These are phyloP conservation scores for Cladorrhinum sp. DNA, from an alignment of 2,329 filamentous ascomycete species.

Conservation along the genomic window DNA sequence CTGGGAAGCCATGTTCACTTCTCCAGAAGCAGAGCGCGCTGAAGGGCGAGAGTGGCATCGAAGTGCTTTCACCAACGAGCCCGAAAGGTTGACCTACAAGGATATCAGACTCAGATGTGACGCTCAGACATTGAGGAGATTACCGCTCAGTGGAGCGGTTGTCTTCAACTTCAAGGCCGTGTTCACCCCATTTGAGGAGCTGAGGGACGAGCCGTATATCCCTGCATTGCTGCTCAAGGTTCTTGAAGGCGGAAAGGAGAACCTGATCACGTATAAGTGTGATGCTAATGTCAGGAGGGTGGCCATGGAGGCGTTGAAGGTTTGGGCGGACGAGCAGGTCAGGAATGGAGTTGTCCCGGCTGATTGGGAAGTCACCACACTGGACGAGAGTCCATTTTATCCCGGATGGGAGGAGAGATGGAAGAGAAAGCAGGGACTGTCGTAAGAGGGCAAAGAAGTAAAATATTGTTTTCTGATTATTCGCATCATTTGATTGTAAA, in stretches of 20 bases:
- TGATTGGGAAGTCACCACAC: constrained; percentile 64
- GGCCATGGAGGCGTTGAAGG: constrained; percentile 60
- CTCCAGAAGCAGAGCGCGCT: constrained; percentile 58
- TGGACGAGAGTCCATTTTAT: constrained; percentile 75
- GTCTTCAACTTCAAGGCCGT: constrained; percentile 88
- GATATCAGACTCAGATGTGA: constrained; percentile 73
- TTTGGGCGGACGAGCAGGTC: constrained; percentile 65
- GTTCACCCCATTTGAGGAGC: constrained; percentile 70
- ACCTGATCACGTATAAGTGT: constrained; percentile 64
- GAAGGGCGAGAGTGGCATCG: constrained; percentile 58
- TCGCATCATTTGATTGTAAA: neutral
- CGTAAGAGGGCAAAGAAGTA: neutral
- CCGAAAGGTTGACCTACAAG: constrained; percentile 45
- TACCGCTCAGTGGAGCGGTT: constrained; percentile 71
- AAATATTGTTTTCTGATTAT: neutral
- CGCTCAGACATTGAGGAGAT: constrained; percentile 79
- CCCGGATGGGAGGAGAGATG: constrained; percentile 75
- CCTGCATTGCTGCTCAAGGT: constrained; percentile 67
- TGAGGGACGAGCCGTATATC: constrained; percentile 69
- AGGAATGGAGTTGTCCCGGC: constrained; percentile 37
- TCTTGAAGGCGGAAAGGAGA: constrained; percentile 55
- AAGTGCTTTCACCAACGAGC: constrained; percentile 54
- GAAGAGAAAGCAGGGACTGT: constrained; percentile 33
- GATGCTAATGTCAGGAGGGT: constrained; percentile 77
- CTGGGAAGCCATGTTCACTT: constrained; percentile 71